A percentile compares a stretch with the other conserved stretches of the same genome.
These are phyloP conservation scores for Aspergillus arachidicola DNA, from an alignment of 2,329 filamentous ascomycete species.

Conservation along the genomic window DNA sequence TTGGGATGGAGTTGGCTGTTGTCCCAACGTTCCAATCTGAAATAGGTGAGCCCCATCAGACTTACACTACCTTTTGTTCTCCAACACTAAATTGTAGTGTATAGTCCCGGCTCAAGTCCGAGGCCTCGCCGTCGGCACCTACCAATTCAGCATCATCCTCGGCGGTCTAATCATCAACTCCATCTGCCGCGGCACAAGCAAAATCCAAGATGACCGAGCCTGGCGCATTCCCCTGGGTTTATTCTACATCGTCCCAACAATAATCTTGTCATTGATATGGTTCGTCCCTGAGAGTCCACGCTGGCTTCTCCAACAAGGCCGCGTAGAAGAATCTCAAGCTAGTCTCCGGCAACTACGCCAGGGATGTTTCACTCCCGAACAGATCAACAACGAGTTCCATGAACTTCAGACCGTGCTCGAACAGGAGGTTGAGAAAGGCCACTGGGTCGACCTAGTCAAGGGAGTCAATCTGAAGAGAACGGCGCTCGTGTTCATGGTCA, in stretches of 20 bases:
- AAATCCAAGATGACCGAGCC: constrained; percentile 27
- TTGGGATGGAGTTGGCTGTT: constrained; percentile 39
- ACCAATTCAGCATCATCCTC: constrained; percentile 6
- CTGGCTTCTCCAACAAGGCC: constrained; percentile 33
- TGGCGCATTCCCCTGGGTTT: constrained; percentile 40
- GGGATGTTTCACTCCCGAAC: neutral
- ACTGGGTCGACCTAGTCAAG: constrained; percentile 22
- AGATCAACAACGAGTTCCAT: neutral
- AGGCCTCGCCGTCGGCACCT: constrained; percentile 10
- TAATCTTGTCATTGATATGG: constrained; percentile 29
- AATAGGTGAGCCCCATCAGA: neutral
- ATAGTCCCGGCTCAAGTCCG: constrained; percentile 32
- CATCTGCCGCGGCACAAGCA: constrained; percentile 30
- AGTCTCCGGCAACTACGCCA: constrained; percentile 24
- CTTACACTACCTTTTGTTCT: neutral
- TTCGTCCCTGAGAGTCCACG: constrained; percentile 32
- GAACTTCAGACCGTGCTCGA: constrained; percentile 2
- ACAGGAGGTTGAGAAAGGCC: constrained; percentile 23
- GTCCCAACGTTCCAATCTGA: constrained; percentile 26
- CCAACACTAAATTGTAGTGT: neutral
- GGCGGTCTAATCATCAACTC: constrained; percentile 20
- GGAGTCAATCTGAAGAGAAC: constrained; percentile 26
- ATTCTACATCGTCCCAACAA: constrained; percentile 37
- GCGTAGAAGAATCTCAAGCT: constrained; percentile 31
- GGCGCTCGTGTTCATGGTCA: constrained; percentile 20